Conservation (phyloP, 2,329 filamentous ascomycete species). For the Aspergillus japonicus region DNA sequence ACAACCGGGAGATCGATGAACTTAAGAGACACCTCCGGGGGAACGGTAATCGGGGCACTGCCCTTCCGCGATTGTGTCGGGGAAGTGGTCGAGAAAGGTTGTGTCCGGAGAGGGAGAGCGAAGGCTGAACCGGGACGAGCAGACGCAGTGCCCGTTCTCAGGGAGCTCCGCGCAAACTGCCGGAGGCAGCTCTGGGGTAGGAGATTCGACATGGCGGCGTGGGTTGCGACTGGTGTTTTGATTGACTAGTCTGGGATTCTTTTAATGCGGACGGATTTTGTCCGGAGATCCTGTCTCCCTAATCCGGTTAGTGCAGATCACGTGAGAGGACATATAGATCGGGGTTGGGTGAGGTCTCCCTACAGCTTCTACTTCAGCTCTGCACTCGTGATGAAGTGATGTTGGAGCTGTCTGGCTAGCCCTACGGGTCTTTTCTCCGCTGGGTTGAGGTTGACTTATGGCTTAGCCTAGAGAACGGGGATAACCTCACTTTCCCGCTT, state of each 20-base stretch:
- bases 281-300: conserved; percentile 20
- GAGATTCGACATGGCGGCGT: conserved; percentile 60
- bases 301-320: conserved; percentile 20
- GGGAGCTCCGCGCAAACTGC: conserved; percentile 52
- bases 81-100: conserved; percentile 70
- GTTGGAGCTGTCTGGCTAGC: background rate
- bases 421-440: background rate
- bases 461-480: background rate
- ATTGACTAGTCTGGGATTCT: conserved; percentile 23
- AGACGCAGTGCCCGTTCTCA: conserved; percentile 58
- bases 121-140: conserved; percentile 73
- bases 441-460: background rate
- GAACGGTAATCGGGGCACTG: conserved; percentile 73
- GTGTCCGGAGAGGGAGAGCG: conserved; percentile 44
- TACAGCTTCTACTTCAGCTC: background rate
- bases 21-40: conserved; percentile 75
- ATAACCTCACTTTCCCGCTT: background rate
- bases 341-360: background rate
- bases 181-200: conserved; percentile 61
- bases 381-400: background rate
- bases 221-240: conserved; percentile 25
- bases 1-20: conserved; percentile 63
- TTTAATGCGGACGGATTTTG: conserved; percentile 34
- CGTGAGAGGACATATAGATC: conserved; percentile 20
- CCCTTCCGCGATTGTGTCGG: conserved; percentile 78